Evolutionary conservation across 176 grass and related monocot species (phyloP).

Genomic region (Guadua angustifolia): DNA sequence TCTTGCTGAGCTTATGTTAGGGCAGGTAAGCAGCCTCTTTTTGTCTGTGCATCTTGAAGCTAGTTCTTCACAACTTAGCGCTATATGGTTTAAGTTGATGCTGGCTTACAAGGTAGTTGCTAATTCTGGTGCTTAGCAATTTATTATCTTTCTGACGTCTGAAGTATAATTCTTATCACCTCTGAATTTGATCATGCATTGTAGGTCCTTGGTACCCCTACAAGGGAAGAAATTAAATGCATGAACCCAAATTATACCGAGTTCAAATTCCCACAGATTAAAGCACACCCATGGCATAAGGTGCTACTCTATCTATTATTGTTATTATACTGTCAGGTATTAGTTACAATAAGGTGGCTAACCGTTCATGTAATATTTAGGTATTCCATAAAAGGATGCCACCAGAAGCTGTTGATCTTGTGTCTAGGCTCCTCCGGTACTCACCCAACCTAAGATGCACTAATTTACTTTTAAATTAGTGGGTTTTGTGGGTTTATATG

Average conservation of each 20-base stretch:
- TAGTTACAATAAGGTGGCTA: constrained; percentile 1
- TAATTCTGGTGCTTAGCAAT: neutral
- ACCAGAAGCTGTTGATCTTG: constrained; percentile 78
- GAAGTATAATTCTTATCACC: neutral
- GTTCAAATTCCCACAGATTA: constrained; percentile 84
- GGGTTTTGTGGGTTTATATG: no score
- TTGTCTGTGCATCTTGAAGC: neutral
- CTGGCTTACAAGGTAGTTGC: constrained; percentile 56
- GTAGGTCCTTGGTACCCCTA: constrained; percentile 76
- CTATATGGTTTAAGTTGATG: neutral
- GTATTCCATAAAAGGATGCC: constrained; percentile 80
- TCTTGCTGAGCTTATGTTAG: constrained; percentile 83
- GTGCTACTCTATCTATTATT: constrained; percentile 35
- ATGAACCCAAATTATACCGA: constrained; percentile 87
- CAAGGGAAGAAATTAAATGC: constrained; percentile 90
- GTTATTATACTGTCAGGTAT: neutral
- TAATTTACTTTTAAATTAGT: no score
- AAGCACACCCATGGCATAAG: constrained; percentile 89
- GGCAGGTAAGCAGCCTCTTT: constrained; percentile 48
- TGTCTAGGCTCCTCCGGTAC: constrained; percentile 76
- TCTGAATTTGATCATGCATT: constrained; percentile 23
- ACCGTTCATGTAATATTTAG: constrained; percentile 36
- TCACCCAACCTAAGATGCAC: constrained; percentile 76
- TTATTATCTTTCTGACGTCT: neutral
- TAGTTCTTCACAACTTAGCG: neutral